Percentiles rank a stretch among this genome's conserved stretches.
Conservation (phyloP, 192 early-diverging fungal species). For the Umbelopsis vinacea region DNA sequence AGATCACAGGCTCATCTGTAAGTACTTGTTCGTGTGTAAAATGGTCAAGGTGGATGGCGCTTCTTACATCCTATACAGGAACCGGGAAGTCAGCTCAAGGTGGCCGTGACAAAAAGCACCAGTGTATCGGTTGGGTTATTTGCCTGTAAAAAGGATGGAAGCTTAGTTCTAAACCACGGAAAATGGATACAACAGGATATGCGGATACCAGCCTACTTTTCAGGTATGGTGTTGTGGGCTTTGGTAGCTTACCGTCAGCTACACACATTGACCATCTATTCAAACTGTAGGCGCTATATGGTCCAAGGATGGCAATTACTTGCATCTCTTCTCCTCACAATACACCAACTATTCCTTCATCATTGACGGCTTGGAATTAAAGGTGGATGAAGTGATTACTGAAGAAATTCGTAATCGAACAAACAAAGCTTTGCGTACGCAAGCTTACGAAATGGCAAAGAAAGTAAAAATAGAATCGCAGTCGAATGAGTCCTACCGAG, state of each 20-base stretch:
- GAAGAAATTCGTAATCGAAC: neutral
- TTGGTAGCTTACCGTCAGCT: no score
- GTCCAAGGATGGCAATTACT: neutral
- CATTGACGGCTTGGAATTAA: neutral
- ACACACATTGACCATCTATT: no score
- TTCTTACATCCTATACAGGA: no score
- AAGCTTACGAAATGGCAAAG: neutral
- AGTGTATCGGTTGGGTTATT: no score
- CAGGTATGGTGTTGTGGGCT: no score
- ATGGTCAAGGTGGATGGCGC: no score
- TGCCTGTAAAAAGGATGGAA: no score
- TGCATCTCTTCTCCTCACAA: neutral
- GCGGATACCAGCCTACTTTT: no score
- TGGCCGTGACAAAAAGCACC: neutral
- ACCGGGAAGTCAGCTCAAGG: neutral
- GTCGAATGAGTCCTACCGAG: neutral
- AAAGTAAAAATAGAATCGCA: neutral
- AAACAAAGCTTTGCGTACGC: neutral
- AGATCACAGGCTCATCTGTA: neutral
- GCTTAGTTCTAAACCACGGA: no score
- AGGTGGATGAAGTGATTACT: neutral
- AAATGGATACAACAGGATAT: no score
- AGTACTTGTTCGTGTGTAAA: neutral
- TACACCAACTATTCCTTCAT: conserved; percentile 3
- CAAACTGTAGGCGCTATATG: neutral